Evolutionary conservation across 768 basidiomycete genomes (phyloP).

Genomic region (Termitomyces sp.): DNA sequence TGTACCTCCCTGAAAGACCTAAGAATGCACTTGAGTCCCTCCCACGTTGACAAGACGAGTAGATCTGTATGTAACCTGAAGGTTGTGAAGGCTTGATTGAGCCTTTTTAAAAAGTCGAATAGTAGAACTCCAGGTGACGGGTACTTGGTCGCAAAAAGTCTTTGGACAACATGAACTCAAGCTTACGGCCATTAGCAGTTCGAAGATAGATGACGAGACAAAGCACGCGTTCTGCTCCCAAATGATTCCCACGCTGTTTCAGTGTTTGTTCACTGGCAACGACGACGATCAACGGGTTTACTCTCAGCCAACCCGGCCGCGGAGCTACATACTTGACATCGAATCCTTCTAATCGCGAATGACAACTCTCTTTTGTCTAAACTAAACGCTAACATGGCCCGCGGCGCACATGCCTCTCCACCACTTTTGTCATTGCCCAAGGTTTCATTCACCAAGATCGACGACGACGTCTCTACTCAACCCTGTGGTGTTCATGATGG

Average conservation of each 20-base stretch:
- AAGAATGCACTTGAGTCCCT: no score
- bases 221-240: neutral
- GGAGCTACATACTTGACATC: neutral
- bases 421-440: conserved; percentile 46
- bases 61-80: no score
- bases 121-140: no score
- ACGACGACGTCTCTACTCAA: conserved; percentile 58
- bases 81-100: no score
- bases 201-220: no score
- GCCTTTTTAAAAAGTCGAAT: no score
- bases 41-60: no score
- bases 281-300: neutral
- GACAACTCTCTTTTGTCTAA: neutral
- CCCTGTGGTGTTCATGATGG: conserved; percentile 62
- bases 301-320: neutral
- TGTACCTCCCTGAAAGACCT: no score
- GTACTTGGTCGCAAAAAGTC: no score
- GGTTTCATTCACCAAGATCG: conserved; percentile 62
- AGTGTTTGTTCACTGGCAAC: neutral
- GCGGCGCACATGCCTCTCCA: conserved; percentile 12
- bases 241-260: conserved; percentile 4
- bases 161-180: no score
- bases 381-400: conserved; percentile 11
- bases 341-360: neutral
- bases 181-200: no score